These are phyloP conservation scores for Entamoeba histolytica DNA, from an alignment of 208 protist species.

Conservation along the genomic window DNA sequence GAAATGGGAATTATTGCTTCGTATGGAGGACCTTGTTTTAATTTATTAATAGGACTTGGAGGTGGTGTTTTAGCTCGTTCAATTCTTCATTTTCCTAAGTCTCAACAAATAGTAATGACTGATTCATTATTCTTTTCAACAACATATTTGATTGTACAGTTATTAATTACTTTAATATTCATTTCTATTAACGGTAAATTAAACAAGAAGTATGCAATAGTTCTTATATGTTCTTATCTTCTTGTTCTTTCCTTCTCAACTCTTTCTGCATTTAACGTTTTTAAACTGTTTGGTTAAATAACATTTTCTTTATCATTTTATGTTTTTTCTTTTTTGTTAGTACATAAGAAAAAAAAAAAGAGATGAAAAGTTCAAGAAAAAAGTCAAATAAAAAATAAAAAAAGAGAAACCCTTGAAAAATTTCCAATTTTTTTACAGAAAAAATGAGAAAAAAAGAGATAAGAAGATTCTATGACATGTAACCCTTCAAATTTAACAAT, in stretches of 20 bases:
- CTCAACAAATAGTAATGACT: neutral
- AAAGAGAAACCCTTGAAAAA: too few relatives aligned
- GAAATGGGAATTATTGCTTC: conserved; percentile 5
- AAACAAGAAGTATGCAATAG: neutral
- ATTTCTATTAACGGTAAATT: neutral
- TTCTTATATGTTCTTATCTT: neutral
- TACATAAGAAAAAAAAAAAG: too few relatives aligned
- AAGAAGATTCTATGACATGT: too few relatives aligned
- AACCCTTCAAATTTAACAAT: too few relatives aligned
- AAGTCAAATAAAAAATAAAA: too few relatives aligned
- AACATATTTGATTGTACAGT: neutral
- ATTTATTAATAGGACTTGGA: conserved; percentile 10
- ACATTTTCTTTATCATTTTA: too few relatives aligned
- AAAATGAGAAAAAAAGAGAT: too few relatives aligned
- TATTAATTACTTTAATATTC: neutral
- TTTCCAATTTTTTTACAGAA: too few relatives aligned
- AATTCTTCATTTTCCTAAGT: neutral
- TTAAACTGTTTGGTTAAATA: neutral
- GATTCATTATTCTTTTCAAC: neutral
- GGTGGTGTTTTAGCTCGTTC: neutral
- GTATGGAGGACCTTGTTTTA: conserved; percentile 13
- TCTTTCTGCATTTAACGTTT: neutral
- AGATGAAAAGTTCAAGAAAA: too few relatives aligned
- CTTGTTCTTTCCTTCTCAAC: neutral
- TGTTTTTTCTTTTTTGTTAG: too few relatives aligned